A percentile compares a stretch with the other conserved stretches of the same genome.
These are phyloP conservation scores for Achaetomiella virescens DNA, from an alignment of 495 filamentous ascomycete genomes.

Conservation along the genomic window DNA sequence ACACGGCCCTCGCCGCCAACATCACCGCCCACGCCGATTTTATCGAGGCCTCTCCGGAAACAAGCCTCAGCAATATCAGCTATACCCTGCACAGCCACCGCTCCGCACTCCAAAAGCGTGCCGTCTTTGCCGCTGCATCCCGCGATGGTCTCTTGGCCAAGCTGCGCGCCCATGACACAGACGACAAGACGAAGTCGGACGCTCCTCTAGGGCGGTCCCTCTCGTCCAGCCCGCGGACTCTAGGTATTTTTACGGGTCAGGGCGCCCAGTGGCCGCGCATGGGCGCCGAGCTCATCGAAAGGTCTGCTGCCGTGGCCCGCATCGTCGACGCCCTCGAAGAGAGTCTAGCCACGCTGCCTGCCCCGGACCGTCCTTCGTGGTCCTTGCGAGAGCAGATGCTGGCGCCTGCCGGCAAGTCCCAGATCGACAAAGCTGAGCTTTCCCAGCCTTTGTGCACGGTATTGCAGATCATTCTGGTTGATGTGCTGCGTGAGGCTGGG, in stretches of 20 bases:
- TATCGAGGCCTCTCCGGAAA: neutral
- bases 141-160: neutral
- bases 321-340: neutral
- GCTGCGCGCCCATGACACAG: neutral
- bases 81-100: conserved; percentile 2
- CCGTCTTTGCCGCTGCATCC: neutral
- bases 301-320: neutral
- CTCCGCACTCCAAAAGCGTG: neutral
- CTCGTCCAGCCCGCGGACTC: conserved; percentile 1
- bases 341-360: neutral
- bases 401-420: neutral
- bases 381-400: conserved; percentile 6
- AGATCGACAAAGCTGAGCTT: conserved; percentile 16
- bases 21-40: neutral
- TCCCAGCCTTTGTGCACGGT: conserved; percentile 46
- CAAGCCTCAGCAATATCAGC: neutral
- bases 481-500: conserved; percentile 38
- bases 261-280: conserved; percentile 8
- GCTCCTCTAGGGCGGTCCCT: neutral
- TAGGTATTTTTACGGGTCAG: conserved; percentile 14
- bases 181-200: neutral
- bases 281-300: neutral
- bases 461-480: conserved; percentile 42
- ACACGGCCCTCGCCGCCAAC: neutral
- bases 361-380: neutral